Base-by-base conservation (phyloP, 768 basidiomycete genomes). In the Collybia mongolica region DNA sequence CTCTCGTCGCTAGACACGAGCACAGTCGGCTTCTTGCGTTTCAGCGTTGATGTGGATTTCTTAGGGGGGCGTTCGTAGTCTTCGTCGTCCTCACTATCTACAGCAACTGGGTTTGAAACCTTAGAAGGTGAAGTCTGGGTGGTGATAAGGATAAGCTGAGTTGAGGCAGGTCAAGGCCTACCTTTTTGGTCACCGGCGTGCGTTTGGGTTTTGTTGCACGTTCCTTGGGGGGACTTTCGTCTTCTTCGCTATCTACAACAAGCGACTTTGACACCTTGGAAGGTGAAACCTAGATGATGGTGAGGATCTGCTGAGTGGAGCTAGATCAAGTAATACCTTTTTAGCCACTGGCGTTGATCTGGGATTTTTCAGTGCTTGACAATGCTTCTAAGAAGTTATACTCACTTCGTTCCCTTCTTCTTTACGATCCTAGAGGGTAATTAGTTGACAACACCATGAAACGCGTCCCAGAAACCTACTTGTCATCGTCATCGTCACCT, bases 1-100 rank as follows among this genome's bases (percentile, higher is more conserved):
- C 72, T 73, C 14, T 74, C 72, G 19, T 75, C 74, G 49, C 70
- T 74, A 1, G 70, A 68, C 11, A 69, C 46, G 12, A 73, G 39
- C 6, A 66, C 60, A 2, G 61, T 45, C 2, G 54, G 36, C 46
- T 68, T 68, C 57, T 69, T 71, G 20, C 68, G 67, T 45, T 72
- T 72, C 32, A 57, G 42, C 0, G 47, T 17, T 14, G 48, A 26
- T 6, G 49, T 46, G 6, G 54, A 36, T 28, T 54, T 59, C 32
- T 53, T 45, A 17, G 23, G 41, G 5, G 45, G 43, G 7, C 60
- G 4, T 32, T 32, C 32, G 14, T 32, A 3, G 32, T 32, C 11
- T 32, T 32, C 32, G 14, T 32, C 32, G 32, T 32, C 32, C 11
- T 32, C 26, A 44, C 51, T 44, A 36, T 60, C 48, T 22, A 39